Evolutionary conservation across 1,284 basidiomycete genomes (phyloP), one percentile per base, ranked within the genome.

Genomic region (Cryptococcus maquisensis): DNA sequence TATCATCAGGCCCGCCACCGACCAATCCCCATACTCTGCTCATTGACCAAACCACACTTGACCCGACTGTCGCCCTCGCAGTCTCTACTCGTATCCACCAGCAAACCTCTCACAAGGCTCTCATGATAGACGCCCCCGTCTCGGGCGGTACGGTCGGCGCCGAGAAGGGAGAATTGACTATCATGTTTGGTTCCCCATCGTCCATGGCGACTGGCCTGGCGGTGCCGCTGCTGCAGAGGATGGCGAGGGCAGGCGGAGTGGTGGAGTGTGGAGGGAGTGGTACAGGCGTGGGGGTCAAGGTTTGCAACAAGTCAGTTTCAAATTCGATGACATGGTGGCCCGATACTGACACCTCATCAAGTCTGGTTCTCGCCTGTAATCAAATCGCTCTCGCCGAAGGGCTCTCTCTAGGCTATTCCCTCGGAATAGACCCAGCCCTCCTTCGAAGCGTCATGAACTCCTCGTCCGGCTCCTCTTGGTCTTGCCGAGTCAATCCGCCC

Each of bases 331-430:
- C 8, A 15, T 15, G 5, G 9, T 9, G 21, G 5, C 9, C 4
- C 35, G 10, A 24, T 12, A 15, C 18, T 21, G 42, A 42, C 46
- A 28, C 46, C 28, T 2, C 26, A 38, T 28, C 0, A 55, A 75
- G 73, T 56, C 56, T 74, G 40, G 67, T 76, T 16, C 57, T 74
- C 10, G 69, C 72, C 20, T 67, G 72, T 46, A 76, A 76, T 53
- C 74, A 76, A 59, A 72, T 76, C 42, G 74, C 61, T 9, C 58
- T 76, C 9, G 65, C 71, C 2, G 74, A 76, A 55, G 74, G 72
- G 4, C 52, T 73, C 8, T 64, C 69, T 5, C 52, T 74, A 42
- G 73, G 70, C 23, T 56, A 59, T 21, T 63, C 68, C 9, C 63
- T 74, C 18, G 66, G 62, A 8, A 67, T 73, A 20, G 69, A 72